Evolutionary conservation across 2,329 filamentous ascomycete genomes (phyloP).

Genomic region (Beauveria caledonica): DNA sequence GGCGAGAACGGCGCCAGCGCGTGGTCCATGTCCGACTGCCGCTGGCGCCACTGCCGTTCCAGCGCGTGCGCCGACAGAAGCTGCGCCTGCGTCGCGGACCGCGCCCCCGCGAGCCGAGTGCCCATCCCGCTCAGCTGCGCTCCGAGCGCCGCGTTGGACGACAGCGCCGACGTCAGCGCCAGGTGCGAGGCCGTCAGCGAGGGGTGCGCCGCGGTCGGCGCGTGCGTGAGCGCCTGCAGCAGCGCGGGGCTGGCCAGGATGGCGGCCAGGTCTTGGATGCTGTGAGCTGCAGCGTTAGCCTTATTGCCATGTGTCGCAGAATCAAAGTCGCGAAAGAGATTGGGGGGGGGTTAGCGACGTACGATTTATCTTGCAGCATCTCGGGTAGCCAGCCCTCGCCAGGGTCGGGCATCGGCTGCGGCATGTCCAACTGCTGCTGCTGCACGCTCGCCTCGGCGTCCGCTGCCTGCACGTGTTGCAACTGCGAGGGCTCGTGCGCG

Average conservation of each 20-base stretch:
- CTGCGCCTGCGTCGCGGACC: conserved; percentile 67
- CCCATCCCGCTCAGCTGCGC: conserved; percentile 54
- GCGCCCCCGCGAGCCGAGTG: conserved; percentile 46
- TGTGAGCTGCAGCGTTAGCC: conserved; percentile 23
- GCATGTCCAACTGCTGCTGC: conserved; percentile 17
- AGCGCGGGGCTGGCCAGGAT: conserved; percentile 57
- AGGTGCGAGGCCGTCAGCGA: conserved; percentile 59
- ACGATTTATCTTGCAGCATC: conserved; percentile 75
- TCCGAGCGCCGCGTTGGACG: conserved; percentile 65
- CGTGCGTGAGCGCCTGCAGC: conserved; percentile 66
- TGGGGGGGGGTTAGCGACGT: conserved; percentile 27
- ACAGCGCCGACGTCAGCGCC: conserved; percentile 55
- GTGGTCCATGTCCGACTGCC: conserved; percentile 81
- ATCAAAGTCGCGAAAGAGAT: too few relatives aligned
- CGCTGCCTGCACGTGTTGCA: conserved; percentile 14
- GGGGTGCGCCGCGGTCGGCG: conserved; percentile 59
- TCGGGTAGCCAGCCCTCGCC: conserved; percentile 73
- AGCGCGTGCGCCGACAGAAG: conserved; percentile 76
- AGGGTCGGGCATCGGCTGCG: conserved; percentile 42
- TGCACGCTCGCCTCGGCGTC: conserved; percentile 17
- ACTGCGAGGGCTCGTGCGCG: conserved; percentile 10
- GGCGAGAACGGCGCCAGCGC: conserved; percentile 80
- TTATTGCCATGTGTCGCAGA: too few relatives aligned
- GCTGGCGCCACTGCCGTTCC: conserved; percentile 85
- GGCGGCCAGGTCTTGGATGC: conserved; percentile 70